Conservation (phyloP, 148 eudicot species). For the Persicaria maculosa region DNA sequence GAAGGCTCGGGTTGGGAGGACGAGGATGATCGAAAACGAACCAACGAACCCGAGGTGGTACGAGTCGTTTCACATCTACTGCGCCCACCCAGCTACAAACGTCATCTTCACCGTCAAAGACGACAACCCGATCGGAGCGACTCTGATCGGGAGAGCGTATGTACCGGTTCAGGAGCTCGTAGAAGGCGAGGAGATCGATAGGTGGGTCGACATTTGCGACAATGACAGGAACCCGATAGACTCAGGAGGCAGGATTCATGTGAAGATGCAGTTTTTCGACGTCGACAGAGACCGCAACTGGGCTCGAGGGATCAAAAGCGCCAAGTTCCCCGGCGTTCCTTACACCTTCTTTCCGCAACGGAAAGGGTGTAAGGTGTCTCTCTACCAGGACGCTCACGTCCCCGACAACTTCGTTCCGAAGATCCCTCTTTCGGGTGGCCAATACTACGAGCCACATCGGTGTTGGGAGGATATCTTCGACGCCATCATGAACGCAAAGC, state of each 20-base stretch:
- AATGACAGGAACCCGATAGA: slow-evolving; percentile 24
- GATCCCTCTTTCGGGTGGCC: slow-evolving; percentile 42
- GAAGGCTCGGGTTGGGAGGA: slow-evolving; percentile 38
- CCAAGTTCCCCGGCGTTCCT: slow-evolving; percentile 45
- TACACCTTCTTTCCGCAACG: slow-evolving; percentile 41
- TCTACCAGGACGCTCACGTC: slow-evolving; percentile 44
- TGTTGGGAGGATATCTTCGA: slow-evolving; percentile 57
- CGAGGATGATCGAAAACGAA: slow-evolving; percentile 25
- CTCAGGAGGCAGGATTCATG: slow-evolving; percentile 27
- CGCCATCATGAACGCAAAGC: slow-evolving; percentile 37
- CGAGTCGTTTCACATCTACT: slow-evolving; percentile 44
- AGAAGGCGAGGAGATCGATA: slow-evolving; percentile 28
- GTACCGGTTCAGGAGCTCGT: slow-evolving; percentile 32
- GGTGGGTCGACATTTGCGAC: slow-evolving; percentile 35
- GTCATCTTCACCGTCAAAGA: slow-evolving; percentile 40
- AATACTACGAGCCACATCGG: slow-evolving; percentile 38
- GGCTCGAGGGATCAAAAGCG: slow-evolving; percentile 34
- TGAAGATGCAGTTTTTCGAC: slow-evolving; percentile 32
- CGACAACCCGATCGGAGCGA: slow-evolving; percentile 33
- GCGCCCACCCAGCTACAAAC: slow-evolving; percentile 35
- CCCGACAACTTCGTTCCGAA: slow-evolving; percentile 43
- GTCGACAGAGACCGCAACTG: slow-evolving; percentile 33
- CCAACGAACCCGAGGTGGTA: slow-evolving; percentile 45
- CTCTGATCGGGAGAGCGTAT: slow-evolving; percentile 40
- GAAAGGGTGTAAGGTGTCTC: slow-evolving; percentile 32